Evolutionary conservation across 2,329 filamentous ascomycete species (phyloP).

Genomic region (Colletotrichum kahawae): DNA sequence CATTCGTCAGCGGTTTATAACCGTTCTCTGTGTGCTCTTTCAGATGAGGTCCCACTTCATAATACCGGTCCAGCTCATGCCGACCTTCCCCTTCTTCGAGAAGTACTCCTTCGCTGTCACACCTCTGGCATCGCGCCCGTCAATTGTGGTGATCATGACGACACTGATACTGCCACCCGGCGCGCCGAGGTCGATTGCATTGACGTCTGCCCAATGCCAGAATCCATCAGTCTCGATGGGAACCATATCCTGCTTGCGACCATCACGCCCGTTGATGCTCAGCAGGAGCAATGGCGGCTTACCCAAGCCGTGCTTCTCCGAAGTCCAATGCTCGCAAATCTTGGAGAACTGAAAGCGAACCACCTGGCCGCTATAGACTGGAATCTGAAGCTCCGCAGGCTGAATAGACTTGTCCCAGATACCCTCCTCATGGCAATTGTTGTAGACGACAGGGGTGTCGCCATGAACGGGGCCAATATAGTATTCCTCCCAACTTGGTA

Average conservation of each 20-base stretch:
- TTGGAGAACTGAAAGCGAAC: slow-evolving; percentile 83
- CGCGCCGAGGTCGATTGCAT: slow-evolving; percentile 66
- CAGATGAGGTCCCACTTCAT: slow-evolving; percentile 56
- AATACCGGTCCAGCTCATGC: slow-evolving; percentile 50
- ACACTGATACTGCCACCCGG: slow-evolving; percentile 73
- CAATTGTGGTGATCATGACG: slow-evolving; percentile 60
- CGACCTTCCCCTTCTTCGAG: slow-evolving; percentile 46
- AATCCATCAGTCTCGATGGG: slow-evolving; percentile 79
- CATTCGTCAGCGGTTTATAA: background rate
- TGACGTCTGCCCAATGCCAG: slow-evolving; percentile 83
- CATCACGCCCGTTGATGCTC: slow-evolving; percentile 68
- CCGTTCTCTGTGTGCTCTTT: background rate
- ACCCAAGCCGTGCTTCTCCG: slow-evolving; percentile 69
- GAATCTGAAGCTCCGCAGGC: slow-evolving; percentile 65
- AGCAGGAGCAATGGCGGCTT: slow-evolving; percentile 74
- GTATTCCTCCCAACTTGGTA: slow-evolving; percentile 82
- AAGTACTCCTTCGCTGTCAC: slow-evolving; percentile 53
- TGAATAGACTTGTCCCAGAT: slow-evolving; percentile 63
- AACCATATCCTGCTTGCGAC: slow-evolving; percentile 69
- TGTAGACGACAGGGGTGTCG: slow-evolving; percentile 53
- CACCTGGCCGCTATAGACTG: slow-evolving; percentile 58
- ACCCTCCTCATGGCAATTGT: slow-evolving; percentile 52
- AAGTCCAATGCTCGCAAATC: slow-evolving; percentile 82
- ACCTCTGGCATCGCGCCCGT: slow-evolving; percentile 52
- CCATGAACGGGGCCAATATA: slow-evolving; percentile 63